Percentiles rank a stretch among this genome's conserved stretches.
Evolutionary conservation across 2,329 filamentous ascomycete species (phyloP).

Genomic region (Diaporthe amygdali): DNA sequence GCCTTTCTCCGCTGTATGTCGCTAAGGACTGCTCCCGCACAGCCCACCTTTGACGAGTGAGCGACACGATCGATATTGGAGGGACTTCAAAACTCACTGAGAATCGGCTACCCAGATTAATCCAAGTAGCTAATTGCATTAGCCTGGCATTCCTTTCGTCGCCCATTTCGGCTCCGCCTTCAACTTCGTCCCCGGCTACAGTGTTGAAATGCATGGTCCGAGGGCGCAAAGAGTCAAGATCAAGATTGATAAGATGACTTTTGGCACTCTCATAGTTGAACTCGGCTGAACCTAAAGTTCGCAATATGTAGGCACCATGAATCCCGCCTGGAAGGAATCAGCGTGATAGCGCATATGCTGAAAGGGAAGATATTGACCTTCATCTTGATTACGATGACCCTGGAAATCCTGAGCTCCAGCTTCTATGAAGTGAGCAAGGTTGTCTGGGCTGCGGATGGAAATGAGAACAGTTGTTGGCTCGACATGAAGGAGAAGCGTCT

Average conservation of each 20-base stretch:
- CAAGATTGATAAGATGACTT: conserved; percentile 67
- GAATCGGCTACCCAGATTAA: conserved; percentile 75
- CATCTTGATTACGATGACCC: conserved; percentile 27
- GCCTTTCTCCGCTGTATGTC: conserved; percentile 75
- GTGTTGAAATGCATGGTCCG: conserved; percentile 65
- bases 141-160: conserved; percentile 64
- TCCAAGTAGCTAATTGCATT: conserved; percentile 70
- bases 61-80: neutral
- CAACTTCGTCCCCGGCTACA: conserved; percentile 33
- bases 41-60: conserved; percentile 64
- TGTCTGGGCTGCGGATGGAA: conserved; percentile 50
- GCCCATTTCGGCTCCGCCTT: conserved; percentile 45
- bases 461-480: conserved; percentile 63
- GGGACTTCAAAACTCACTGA: conserved; percentile 55
- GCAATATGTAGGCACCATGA: conserved; percentile 57
- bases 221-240: conserved; percentile 51
- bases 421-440: conserved; percentile 43
- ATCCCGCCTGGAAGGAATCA: conserved; percentile 38
- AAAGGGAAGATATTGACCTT: conserved; percentile 26
- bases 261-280: conserved; percentile 73
- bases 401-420: conserved; percentile 38
- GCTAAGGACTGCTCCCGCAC: conserved; percentile 83
- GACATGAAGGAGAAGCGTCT: conserved; percentile 60
- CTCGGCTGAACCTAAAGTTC: conserved; percentile 72
- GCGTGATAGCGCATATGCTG: neutral